Percentiles rank a stretch among this genome's conserved stretches.
Evolutionary conservation across 257 asterid genomes (phyloP).

Genomic region (Coffea eugenioides): DNA sequence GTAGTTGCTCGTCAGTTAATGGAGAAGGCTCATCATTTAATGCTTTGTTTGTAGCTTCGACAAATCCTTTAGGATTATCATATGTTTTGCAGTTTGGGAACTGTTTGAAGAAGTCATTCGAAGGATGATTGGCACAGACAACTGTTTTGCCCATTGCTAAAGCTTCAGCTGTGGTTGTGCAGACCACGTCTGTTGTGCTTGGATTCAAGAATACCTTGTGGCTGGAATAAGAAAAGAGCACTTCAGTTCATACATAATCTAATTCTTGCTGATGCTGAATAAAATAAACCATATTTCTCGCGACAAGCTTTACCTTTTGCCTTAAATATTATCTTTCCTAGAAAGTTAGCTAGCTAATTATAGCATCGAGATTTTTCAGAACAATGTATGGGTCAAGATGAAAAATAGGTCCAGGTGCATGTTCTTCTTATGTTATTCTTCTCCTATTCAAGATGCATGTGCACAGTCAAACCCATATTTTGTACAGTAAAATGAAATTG

Average conservation of each 20-base stretch:
- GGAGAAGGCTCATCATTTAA: conserved; percentile 74
- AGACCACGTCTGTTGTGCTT: conserved; percentile 97
- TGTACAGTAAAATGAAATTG: not conserved
- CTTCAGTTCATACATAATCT: not conserved
- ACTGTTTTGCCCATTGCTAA: conserved; percentile 98
- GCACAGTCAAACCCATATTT: not conserved
- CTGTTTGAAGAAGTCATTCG: conserved; percentile 96
- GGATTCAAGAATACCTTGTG: conserved; percentile 90
- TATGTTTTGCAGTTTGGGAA: conserved; percentile 90
- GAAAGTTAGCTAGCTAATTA: too few relatives aligned
- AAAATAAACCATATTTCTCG: not conserved
- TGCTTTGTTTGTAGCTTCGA: conserved; percentile 66
- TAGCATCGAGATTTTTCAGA: not conserved
- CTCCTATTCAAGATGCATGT: not conserved
- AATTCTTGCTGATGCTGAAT: not conserved
- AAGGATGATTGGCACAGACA: conserved; percentile 89
- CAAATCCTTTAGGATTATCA: conserved; percentile 62
- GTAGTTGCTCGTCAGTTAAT: conserved; percentile 63
- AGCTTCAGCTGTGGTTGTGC: conserved; percentile 98
- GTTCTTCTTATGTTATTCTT: not conserved
- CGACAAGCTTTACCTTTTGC: not conserved
- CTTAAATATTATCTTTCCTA: not conserved
- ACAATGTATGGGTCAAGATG: not conserved
- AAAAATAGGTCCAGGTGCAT: not conserved
- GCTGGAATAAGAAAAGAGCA: conserved; percentile 41